Percentiles rank a stretch among this genome's conserved stretches.
Evolutionary conservation across 2,329 filamentous ascomycete genomes (phyloP).

Genomic region (Simplicillium aogashimaense): DNA sequence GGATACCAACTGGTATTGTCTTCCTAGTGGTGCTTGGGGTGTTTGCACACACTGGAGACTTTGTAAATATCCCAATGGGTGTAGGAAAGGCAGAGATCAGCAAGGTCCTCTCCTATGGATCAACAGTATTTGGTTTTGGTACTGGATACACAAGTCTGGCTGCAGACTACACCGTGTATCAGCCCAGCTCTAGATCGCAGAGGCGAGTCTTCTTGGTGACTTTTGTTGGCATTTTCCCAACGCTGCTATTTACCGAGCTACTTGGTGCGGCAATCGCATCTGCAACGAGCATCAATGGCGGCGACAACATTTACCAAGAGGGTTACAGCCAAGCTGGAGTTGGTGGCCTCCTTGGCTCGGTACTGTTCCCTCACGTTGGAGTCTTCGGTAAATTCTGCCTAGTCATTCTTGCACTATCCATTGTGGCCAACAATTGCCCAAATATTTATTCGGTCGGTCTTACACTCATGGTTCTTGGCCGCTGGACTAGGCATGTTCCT

Average conservation of each 20-base stretch:
- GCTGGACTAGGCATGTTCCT: constrained; percentile 49
- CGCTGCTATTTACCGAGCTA: constrained; percentile 63
- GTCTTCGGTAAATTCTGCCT: constrained; percentile 65
- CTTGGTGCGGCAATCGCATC: constrained; percentile 62
- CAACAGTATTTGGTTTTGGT: constrained; percentile 62
- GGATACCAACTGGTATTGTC: constrained; percentile 62
- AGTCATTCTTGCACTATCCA: constrained; percentile 54
- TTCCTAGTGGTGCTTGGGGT: constrained; percentile 60
- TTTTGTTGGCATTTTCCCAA: constrained; percentile 55
- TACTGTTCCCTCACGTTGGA: constrained; percentile 53
- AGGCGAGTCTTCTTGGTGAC: constrained; percentile 56
- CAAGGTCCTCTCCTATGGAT: constrained; percentile 56
- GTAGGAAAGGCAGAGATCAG: constrained; percentile 52
- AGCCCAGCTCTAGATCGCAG: constrained; percentile 47
- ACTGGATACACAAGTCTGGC: constrained; percentile 66
- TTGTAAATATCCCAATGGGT: constrained; percentile 49
- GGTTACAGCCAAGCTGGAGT: constrained; percentile 27
- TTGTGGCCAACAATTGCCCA: constrained; percentile 61
- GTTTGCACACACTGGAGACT: constrained; percentile 58
- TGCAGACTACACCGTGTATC: constrained; percentile 69
- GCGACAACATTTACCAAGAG: constrained; percentile 4
- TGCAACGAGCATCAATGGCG: constrained; percentile 26
- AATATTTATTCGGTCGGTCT: constrained; percentile 64
- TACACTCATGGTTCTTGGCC: constrained; percentile 54
- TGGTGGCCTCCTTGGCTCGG: constrained; percentile 57